Conservation (phyloP, 345 rosid species). For the Populus alba region DNA sequence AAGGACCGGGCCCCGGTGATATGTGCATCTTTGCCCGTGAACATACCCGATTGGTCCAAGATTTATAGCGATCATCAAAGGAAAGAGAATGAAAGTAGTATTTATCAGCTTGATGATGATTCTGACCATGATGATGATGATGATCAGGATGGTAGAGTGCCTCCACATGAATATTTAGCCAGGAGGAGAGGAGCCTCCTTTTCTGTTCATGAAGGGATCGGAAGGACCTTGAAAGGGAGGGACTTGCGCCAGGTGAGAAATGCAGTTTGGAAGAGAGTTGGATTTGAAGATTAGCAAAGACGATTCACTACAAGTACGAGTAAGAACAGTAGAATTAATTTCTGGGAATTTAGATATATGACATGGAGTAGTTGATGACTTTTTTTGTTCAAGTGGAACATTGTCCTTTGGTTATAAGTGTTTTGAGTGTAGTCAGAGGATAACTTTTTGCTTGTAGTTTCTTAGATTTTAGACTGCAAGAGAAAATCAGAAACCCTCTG, state of each 20-base stretch:
- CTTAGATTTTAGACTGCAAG: neutral
- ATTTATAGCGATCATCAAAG: constrained; percentile 39
- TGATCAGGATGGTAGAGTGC: constrained; percentile 21
- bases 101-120: neutral
- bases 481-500: neutral
- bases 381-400: neutral
- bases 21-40: constrained; percentile 62
- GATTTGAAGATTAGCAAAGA: constrained; percentile 40
- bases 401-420: neutral
- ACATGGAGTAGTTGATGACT: neutral
- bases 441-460: neutral
- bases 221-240: constrained; percentile 49
- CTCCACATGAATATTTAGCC: constrained; percentile 46
- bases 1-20: neutral
- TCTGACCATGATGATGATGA: constrained; percentile 1
- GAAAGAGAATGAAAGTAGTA: neutral
- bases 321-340: neutral
- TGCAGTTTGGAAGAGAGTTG: constrained; percentile 46
- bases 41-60: constrained; percentile 80
- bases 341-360: neutral
- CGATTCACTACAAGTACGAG: neutral
- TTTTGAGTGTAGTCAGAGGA: constrained; percentile 8
- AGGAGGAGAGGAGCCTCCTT: constrained; percentile 42
- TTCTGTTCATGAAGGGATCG: constrained; percentile 49
- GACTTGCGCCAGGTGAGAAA: constrained; percentile 49